A percentile compares a stretch with the other conserved stretches of the same genome.
Conservation (phyloP, 371 early-diverging fungal genomes). For the Mucor mucedo region DNA sequence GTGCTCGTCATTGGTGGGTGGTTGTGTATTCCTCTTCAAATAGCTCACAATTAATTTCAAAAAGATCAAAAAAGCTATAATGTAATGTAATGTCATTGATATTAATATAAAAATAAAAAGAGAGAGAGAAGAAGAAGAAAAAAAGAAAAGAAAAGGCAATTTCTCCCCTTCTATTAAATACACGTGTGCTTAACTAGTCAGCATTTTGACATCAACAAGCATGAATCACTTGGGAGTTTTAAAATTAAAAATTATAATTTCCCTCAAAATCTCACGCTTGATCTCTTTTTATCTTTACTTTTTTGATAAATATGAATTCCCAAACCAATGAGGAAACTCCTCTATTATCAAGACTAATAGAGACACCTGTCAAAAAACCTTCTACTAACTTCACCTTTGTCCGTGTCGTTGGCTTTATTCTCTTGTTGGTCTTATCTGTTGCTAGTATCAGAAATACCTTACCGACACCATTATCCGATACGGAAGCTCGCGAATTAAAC, state of each 20-base stretch:
- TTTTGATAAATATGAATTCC: neutral
- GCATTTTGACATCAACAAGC: slow-evolving; percentile 1
- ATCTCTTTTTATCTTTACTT: slow-evolving; percentile 7
- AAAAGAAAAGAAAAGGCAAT: slow-evolving; percentile 1
- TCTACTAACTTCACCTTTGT: slow-evolving; percentile 22
- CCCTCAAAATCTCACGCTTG: neutral
- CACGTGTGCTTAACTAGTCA: neutral
- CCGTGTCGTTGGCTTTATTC: slow-evolving; percentile 25
- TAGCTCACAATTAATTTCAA: slow-evolving; percentile 10
- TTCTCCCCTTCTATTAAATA: neutral
- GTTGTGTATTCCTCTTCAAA: slow-evolving; percentile 1
- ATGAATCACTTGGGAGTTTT: slow-evolving; percentile 7
- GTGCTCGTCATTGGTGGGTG: neutral
- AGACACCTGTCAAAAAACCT: slow-evolving; percentile 12
- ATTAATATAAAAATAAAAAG: neutral
- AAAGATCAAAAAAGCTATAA: slow-evolving; percentile 16
- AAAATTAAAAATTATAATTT: neutral
- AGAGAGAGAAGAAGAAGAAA: neutral
- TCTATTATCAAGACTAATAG: slow-evolving; percentile 7
- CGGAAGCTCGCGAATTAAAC: slow-evolving; percentile 36
- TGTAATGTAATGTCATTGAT: slow-evolving; percentile 13
- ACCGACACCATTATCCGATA: slow-evolving; percentile 52
- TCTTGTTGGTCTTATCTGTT: slow-evolving; percentile 21
- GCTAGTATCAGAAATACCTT: slow-evolving; percentile 36
- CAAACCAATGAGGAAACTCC: slow-evolving; percentile 15